phyloP scores from a whole-genome alignment of 192 early-diverging fungal genomes.

The Coemansia sp. region DNA sequence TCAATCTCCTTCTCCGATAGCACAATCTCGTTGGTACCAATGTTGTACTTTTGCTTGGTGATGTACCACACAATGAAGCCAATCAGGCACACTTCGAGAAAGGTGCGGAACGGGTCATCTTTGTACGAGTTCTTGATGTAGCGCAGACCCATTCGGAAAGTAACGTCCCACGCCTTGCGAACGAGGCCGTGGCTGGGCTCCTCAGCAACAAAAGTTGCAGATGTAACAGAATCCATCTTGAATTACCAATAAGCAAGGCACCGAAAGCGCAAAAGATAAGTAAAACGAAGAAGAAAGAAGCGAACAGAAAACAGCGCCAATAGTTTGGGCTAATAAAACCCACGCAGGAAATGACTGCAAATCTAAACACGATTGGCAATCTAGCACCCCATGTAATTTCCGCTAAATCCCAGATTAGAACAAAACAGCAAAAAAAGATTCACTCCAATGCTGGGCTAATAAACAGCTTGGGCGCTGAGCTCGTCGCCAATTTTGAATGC shows the following conservation, averaged over 20 bases:
- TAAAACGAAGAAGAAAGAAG: not conserved
- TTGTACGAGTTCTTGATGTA: slow-evolving; percentile 92
- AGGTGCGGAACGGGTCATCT: slow-evolving; percentile 86
- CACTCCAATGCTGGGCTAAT: not conserved
- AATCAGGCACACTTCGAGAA: slow-evolving; percentile 81
- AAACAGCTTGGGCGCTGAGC: not conserved
- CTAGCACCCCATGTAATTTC: not conserved
- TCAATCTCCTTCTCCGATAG: slow-evolving; percentile 93
- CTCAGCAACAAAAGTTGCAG: not conserved
- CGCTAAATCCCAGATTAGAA: not conserved
- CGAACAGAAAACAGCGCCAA: not conserved
- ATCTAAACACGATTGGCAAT: not conserved
- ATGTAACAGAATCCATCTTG: slow-evolving; percentile 22
- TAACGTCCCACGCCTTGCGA: slow-evolving; percentile 46
- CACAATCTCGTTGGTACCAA: slow-evolving; percentile 70
- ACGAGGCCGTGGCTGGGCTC: slow-evolving; percentile 24
- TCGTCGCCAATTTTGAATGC: too few relatives aligned
- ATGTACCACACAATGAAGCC: slow-evolving; percentile 89
- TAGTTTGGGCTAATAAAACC: not conserved
- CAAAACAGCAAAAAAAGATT: not conserved
- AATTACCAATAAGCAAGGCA: slow-evolving; percentile 7
- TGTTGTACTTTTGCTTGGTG: slow-evolving; percentile 76
- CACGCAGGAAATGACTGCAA: not conserved
- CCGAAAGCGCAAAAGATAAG: not conserved
- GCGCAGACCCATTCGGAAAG: slow-evolving; percentile 67